Evolutionary conservation across 805 yeast genomes (phyloP).

Genomic region (Candida boidinii): DNA sequence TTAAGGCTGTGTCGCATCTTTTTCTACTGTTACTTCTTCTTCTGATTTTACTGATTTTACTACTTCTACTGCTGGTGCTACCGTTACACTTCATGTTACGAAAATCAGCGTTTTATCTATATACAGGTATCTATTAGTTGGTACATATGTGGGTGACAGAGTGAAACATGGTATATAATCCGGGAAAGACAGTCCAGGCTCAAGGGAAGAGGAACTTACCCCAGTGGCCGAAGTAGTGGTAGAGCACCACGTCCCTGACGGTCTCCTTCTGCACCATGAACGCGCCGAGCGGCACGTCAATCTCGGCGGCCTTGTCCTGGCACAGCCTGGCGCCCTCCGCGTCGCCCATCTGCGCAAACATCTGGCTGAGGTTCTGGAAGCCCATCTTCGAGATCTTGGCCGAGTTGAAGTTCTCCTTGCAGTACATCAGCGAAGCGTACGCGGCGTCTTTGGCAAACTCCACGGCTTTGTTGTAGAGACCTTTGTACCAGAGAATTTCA

Average conservation of each 20-base stretch:
- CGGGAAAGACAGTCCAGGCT: no score
- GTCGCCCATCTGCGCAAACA: slow-evolving; percentile 24
- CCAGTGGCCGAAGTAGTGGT: slow-evolving; percentile 26
- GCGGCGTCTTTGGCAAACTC: slow-evolving; percentile 32
- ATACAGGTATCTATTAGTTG: no score
- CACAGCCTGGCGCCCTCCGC: slow-evolving; percentile 18
- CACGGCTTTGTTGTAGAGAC: slow-evolving; percentile 25
- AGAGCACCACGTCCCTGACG: slow-evolving; percentile 24
- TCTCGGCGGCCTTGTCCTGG: slow-evolving; percentile 13
- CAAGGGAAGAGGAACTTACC: slow-evolving; percentile 26
- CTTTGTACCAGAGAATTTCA: slow-evolving; percentile 31
- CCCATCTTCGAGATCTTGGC: slow-evolving; percentile 31
- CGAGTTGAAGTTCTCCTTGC: slow-evolving; percentile 24
- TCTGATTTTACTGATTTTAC: no score
- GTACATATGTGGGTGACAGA: no score
- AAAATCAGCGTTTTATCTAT: no score
- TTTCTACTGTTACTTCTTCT: no score
- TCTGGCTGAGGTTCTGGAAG: slow-evolving; percentile 24
- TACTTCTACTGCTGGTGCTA: no score
- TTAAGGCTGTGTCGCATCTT: no score
- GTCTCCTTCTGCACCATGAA: slow-evolving; percentile 12
- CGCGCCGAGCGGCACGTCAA: slow-evolving; percentile 23
- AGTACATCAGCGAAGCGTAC: slow-evolving; percentile 20
- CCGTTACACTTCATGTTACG: no score
- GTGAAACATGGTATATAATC: no score